Evolutionary conservation across 106 monocot species (phyloP), one percentile per base, ranked within the genome.

Genomic region (Dendrobium chrysotoxum): DNA sequence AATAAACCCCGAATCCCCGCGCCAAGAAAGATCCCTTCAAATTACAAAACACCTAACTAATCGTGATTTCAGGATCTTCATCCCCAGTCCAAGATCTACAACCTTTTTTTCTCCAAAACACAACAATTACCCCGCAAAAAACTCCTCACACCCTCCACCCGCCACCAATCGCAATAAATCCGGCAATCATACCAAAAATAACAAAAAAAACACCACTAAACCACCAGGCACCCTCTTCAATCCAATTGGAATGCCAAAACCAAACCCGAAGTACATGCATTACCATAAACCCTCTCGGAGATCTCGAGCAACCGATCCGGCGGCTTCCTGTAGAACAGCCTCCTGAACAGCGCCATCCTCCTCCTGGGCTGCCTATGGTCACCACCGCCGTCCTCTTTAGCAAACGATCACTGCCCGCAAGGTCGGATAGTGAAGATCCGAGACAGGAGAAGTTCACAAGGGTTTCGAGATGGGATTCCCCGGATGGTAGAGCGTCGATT

Each of bases 261-360:
- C 25, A 15, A 76, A 47, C 4, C 9, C 28, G 23, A 20, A 76
- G 76, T 2, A 25, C 20, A n/a, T 46, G 76, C 76, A 76, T 44
- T 90, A 98, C 98, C 98, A 53, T 95, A 98, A 40, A 98, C 95
- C 66, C 98, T 84, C 80, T 98, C 98, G 26, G 98, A 92, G 81
- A 98, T 98, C 89, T 98, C 98, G 30, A 98, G 86, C 61, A 98
- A 88, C 79, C 89, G 89, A 87, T 98, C 95, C 75, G 98, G 95
- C 77, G 98, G 94, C 86, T 92, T 98, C 81, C 92, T 81, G 84
- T 92, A 95, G 91, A 98, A 98, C 54, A 98, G 78, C 86, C 92
- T 84, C 81, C 90, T 81, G 83, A 98, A 98, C 77, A 98, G 88
- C 84, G 94, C 94, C 98, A 98, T 95, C 87, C 81, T 61, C 12